phyloP scores from a whole-genome alignment of 345 rosid genomes.

The Bruguiera parviflora region DNA sequence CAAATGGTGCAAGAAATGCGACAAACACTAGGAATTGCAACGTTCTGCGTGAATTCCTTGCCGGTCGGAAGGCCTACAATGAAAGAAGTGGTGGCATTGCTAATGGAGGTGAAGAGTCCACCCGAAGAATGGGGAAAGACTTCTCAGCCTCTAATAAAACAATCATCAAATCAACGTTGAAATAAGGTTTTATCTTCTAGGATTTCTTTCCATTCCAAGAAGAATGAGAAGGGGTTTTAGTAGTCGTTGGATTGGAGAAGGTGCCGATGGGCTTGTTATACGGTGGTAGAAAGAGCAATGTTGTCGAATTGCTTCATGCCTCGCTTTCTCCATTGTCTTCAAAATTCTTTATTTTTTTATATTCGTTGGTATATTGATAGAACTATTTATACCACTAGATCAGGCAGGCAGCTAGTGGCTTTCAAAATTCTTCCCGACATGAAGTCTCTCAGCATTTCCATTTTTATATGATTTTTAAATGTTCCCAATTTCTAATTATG shows the following conservation, averaged over 20 bases:
- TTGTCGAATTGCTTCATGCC: conserved; percentile 23
- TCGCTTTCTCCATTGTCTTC: neutral
- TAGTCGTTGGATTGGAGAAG: conserved; percentile 1
- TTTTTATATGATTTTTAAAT: neutral
- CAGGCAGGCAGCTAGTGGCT: too few species aligned
- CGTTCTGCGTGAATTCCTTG: conserved; percentile 88
- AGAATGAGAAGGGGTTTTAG: conserved; percentile 8
- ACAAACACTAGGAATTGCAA: conserved; percentile 85
- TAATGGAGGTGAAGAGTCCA: conserved; percentile 84
- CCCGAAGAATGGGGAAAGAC: conserved; percentile 92
- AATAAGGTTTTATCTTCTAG: conserved; percentile 8
- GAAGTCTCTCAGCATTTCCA: conserved; percentile 5
- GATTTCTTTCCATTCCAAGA: conserved; percentile 4
- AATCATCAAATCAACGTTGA: conserved; percentile 58
- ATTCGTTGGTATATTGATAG: too few species aligned
- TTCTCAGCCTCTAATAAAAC: conserved; percentile 84
- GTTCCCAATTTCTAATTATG: conserved; percentile 1
- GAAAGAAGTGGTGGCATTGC: conserved; percentile 92
- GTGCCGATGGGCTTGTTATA: conserved; percentile 40
- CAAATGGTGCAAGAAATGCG: conserved; percentile 96
- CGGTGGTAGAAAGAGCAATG: conserved; percentile 43
- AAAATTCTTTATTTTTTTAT: neutral
- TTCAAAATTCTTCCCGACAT: neutral
- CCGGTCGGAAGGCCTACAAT: conserved; percentile 84
- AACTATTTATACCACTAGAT: too few species aligned